Conservation (phyloP, 2,329 filamentous ascomycete genomes). For the Neonectria ditissima region DNA sequence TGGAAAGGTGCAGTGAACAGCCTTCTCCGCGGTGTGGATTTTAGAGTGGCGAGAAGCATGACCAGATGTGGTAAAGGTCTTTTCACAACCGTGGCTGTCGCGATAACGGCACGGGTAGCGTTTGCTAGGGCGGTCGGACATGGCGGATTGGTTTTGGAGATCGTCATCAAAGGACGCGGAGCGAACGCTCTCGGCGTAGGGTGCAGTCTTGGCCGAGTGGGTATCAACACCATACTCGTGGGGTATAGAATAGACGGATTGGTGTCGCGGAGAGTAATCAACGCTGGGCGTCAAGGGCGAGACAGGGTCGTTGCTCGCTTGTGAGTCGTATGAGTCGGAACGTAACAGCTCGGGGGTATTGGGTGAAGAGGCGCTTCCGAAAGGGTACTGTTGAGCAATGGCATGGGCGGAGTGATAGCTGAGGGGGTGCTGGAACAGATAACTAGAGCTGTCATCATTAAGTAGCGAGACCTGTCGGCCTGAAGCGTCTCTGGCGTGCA, state of each 20-base stretch:
- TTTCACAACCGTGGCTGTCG: conserved; percentile 77
- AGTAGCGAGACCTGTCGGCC: conserved; percentile 70
- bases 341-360: conserved; percentile 69
- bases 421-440: conserved; percentile 38
- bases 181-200: conserved; percentile 58
- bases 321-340: conserved; percentile 72
- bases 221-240: conserved; percentile 50
- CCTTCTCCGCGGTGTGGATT: conserved; percentile 86
- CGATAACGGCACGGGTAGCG: conserved; percentile 80
- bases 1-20: conserved; percentile 73
- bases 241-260: conserved; percentile 54
- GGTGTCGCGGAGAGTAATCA: conserved; percentile 55
- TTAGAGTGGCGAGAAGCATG: conserved; percentile 88
- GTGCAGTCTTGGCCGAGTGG: conserved; percentile 54
- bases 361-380: conserved; percentile 58
- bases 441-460: conserved; percentile 61
- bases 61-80: conserved; percentile 86
- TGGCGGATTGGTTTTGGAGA: conserved; percentile 49
- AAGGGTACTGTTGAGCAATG: conserved; percentile 49
- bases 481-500: conserved; percentile 67
- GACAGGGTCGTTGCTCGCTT: conserved; percentile 64
- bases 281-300: conserved; percentile 68
- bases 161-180: conserved; percentile 66
- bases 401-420: conserved; percentile 53
- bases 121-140: conserved; percentile 66